Base-by-base conservation (phyloP, 805 yeast species). In the Vanderwaltozyma yarrowii region DNA sequence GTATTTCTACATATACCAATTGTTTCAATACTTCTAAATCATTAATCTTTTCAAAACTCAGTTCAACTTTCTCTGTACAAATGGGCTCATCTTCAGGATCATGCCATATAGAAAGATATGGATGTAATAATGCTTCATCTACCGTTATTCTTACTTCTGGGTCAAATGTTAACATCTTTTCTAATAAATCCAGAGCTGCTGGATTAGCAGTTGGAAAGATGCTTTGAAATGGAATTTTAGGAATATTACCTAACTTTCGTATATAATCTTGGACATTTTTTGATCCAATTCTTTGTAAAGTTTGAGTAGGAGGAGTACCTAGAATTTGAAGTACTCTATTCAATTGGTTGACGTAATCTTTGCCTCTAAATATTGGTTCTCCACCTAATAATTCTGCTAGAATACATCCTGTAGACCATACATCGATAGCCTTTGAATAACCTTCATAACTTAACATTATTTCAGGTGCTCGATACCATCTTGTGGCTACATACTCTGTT, bases 381-480 rank as follows among this genome's bases (percentile, higher is more conserved):
- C 96, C 88, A 3, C 95, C 95, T 15, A 92, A 64, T 45, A 92
- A 70, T 58, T 92, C 98, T 1, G 97, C 98, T 38, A 92, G 65
- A 41, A 92, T 88, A 64, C 98, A 92, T 3, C 98, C 98, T 16
- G 92, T 94, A 0, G 96, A 86, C 98, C 98, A 92, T 40, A 92
- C 73, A 60, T 92, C 98, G 42, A 92, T 89, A 18, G 98, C 96
- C 64, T 86, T 88, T 5, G 97, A 84, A 61, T 89, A 89, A 42
- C 88, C 85, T 59, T 92, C 94, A 66, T 84, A 86, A 46, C 94
- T 80, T 39, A 92, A 69, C 87, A 92, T 89, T 61, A 92, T 87
- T 56, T 92, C 98, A 0, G 98, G 98, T 3, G 98, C 98, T 49
- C 98, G 70, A 62, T 92, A 92, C 98, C 98, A 92, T 58, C 98